These are phyloP conservation scores for Neofusicoccum kwambonambiense DNA, from an alignment of 2,329 filamentous ascomycete genomes.

Conservation along the genomic window DNA sequence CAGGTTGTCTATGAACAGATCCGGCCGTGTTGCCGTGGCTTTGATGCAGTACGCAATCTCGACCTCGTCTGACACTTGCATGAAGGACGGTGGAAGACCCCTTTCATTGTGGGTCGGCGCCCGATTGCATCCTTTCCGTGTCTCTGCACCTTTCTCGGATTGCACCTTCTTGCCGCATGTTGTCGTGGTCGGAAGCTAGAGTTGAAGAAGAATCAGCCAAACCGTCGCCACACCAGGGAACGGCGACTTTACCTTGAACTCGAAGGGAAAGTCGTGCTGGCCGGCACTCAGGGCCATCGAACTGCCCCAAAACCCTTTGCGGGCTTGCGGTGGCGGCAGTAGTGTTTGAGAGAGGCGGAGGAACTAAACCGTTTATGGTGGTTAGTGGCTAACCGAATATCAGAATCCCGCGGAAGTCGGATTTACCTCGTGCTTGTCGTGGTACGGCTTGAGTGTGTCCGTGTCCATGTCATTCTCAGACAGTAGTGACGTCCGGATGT, in stretches of 20 bases:
- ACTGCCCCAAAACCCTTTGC: neutral
- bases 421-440: neutral
- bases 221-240: too few relatives aligned
- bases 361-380: neutral
- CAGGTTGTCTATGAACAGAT: constrained; percentile 2
- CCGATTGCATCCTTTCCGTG: neutral
- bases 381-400: neutral
- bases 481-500: neutral
- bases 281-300: neutral
- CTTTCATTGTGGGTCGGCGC: neutral
- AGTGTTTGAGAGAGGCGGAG: neutral
- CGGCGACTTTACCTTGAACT: neutral
- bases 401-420: neutral
- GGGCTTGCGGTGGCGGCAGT: neutral
- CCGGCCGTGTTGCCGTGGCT: neutral
- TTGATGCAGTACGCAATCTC: constrained; percentile 2
- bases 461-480: neutral
- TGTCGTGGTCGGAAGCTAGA: neutral
- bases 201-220: neutral
- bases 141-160: neutral
- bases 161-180: neutral
- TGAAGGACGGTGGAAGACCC: neutral
- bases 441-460: neutral
- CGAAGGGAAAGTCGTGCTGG: neutral
- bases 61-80: neutral